Evolutionary conservation across 2,329 filamentous ascomycete genomes (phyloP).

Genomic region (Aspergillus sp.): DNA sequence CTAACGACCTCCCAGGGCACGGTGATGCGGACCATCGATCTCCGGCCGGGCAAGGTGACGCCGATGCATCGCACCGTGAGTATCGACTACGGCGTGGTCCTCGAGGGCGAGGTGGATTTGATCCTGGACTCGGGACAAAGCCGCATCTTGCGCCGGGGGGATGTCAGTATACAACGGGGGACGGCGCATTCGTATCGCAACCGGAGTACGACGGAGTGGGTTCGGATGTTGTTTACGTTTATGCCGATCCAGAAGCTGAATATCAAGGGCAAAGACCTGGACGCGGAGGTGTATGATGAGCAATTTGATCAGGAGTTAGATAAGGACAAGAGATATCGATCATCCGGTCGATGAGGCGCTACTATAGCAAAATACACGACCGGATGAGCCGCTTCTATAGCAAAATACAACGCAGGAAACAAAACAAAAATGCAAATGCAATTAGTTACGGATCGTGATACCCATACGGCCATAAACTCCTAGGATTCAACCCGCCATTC

Average conservation of each 20-base stretch:
- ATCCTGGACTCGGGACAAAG: slow-evolving; percentile 29
- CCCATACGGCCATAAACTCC: neutral
- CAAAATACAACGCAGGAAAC: neutral
- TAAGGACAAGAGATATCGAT: too few species aligned
- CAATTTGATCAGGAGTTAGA: slow-evolving; percentile 6
- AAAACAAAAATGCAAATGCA: neutral
- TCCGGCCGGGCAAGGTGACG: slow-evolving; percentile 23
- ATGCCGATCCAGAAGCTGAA: slow-evolving; percentile 21
- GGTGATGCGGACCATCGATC: slow-evolving; percentile 27
- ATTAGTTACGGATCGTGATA: neutral
- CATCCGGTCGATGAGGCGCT: too few species aligned
- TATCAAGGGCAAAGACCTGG: slow-evolving; percentile 46
- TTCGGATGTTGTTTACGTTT: slow-evolving; percentile 26
- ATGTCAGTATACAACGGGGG: slow-evolving; percentile 27
- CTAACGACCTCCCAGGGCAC: slow-evolving; percentile 25
- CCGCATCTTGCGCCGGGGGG: slow-evolving; percentile 24
- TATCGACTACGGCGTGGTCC: slow-evolving; percentile 31
- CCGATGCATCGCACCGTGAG: slow-evolving; percentile 33
- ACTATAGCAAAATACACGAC: too few species aligned
- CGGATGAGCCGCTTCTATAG: too few species aligned
- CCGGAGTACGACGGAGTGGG: slow-evolving; percentile 19
- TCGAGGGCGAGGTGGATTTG: slow-evolving; percentile 32
- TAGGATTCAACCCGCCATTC: neutral
- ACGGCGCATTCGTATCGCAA: slow-evolving; percentile 26
- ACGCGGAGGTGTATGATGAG: slow-evolving; percentile 34